Conservation (phyloP, 495 filamentous ascomycete species). For the Wilcoxina mikolae region DNA sequence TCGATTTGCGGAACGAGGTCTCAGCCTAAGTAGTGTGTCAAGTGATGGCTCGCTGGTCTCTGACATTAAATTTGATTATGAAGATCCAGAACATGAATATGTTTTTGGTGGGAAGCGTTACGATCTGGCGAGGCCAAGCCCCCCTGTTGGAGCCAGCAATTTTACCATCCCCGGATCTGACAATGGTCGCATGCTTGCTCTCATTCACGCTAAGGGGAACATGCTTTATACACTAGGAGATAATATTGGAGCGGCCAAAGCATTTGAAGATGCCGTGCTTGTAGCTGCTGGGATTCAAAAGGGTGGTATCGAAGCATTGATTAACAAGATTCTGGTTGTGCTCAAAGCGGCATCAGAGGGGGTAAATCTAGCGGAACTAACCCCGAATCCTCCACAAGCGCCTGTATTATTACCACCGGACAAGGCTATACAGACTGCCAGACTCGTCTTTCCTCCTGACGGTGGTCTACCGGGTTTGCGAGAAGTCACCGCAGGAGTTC, state of each 20-base stretch:
- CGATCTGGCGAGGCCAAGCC: conserved; percentile 7
- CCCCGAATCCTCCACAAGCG: conserved; percentile 31
- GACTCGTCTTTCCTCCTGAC: conserved; percentile 61
- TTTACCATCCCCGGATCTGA: conserved; percentile 76
- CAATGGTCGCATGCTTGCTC: conserved; percentile 80
- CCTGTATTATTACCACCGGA: conserved; percentile 72
- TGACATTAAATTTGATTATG: conserved; percentile 25
- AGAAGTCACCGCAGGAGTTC: conserved; percentile 54
- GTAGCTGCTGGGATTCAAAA: conserved; percentile 64
- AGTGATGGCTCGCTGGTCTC: conserved; percentile 31
- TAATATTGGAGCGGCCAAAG: conserved; percentile 64
- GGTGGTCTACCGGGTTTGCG: conserved; percentile 71
- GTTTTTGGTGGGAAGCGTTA: conserved; percentile 19
- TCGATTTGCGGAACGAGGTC: conserved; percentile 26
- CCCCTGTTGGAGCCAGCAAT: conserved; percentile 51
- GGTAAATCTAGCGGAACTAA: conserved; percentile 22
- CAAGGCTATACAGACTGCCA: conserved; percentile 67
- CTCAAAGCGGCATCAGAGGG: conserved; percentile 38
- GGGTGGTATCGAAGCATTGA: conserved; percentile 62
- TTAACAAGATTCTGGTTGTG: conserved; percentile 63
- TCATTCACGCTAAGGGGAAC: conserved; percentile 94
- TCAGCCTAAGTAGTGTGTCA: conserved; percentile 43
- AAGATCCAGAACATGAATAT: conserved; percentile 36
- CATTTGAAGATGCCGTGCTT: conserved; percentile 89
- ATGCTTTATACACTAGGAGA: conserved; percentile 91